Conservation (phyloP, 768 basidiomycete genomes). For the Roridomyces roridus region DNA sequence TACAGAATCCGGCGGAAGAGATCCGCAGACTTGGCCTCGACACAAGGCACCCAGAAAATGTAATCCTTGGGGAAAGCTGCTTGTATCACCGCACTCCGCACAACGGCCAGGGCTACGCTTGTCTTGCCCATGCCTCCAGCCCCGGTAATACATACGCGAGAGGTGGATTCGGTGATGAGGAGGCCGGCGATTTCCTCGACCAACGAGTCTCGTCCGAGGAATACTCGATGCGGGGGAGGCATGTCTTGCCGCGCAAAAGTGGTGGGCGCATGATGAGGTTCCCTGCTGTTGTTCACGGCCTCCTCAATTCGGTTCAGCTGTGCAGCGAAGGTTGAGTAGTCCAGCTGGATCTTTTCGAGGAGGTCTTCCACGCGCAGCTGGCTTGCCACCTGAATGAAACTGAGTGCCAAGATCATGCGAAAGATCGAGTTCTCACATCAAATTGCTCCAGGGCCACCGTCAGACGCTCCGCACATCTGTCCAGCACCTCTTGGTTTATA, state of each 20-base stretch:
- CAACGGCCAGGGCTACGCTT: constrained; percentile 39
- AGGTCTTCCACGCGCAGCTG: not conserved
- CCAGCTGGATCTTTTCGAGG: not conserved
- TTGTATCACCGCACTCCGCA: constrained; percentile 29
- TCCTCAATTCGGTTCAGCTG: not conserved
- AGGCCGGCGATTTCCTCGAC: constrained; percentile 5
- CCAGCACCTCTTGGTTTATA: not conserved
- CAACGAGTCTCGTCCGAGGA: constrained; percentile 14
- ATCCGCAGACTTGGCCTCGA: constrained; percentile 31
- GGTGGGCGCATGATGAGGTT: not conserved
- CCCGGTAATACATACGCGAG: constrained; percentile 13
- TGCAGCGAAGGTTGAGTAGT: not conserved
- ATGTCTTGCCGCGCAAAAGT: not conserved
- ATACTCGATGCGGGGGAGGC: constrained; percentile 5
- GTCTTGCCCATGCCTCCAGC: constrained; percentile 48
- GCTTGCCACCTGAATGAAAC: not conserved
- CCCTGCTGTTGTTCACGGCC: not conserved
- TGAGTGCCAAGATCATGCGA: not conserved
- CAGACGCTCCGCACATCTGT: not conserved
- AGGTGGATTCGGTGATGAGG: not conserved
- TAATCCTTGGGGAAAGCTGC: constrained; percentile 27
- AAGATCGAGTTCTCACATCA: not conserved
- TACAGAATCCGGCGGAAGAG: constrained; percentile 31
- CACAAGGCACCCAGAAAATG: constrained; percentile 41
- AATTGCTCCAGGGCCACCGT: constrained; percentile 1